A percentile compares a stretch with the other conserved stretches of the same genome.
Conservation (phyloP, 305 asterid species). For the Fraxinus dipetala region DNA sequence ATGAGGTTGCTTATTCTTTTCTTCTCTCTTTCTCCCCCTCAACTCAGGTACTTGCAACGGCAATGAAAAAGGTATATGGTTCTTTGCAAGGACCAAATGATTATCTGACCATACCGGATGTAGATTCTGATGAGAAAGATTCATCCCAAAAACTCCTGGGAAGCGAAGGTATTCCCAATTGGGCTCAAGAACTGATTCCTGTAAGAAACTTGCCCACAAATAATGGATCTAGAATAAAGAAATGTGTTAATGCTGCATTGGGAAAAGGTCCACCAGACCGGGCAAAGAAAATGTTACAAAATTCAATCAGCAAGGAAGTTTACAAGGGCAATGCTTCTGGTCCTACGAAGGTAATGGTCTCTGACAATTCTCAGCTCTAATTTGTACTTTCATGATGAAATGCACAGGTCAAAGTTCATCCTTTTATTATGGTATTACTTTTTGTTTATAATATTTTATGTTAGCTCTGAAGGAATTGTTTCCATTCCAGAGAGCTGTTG, state of each 20-base stretch:
- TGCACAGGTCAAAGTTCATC: background rate
- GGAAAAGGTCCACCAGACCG: constrained; percentile 18
- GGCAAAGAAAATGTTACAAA: constrained; percentile 16
- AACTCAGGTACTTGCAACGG: constrained; percentile 23
- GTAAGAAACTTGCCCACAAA: constrained; percentile 24
- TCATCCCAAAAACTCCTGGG: background rate
- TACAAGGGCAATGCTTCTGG: constrained; percentile 30
- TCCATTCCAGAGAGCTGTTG: constrained; percentile 17
- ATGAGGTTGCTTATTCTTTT: background rate
- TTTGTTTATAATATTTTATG: background rate
- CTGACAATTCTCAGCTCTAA: background rate
- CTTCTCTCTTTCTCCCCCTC: background rate
- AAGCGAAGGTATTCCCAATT: constrained; percentile 10
- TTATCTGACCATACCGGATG: background rate
- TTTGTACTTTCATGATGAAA: background rate
- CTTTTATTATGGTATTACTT: background rate
- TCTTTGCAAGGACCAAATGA: background rate
- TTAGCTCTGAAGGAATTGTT: background rate
- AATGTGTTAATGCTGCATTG: constrained; percentile 18
- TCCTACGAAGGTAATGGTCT: constrained; percentile 22
- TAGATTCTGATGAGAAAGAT: background rate
- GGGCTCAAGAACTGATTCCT: constrained; percentile 26
- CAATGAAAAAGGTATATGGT: constrained; percentile 20
- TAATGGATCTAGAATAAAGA: constrained; percentile 25
- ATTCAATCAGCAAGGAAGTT: constrained; percentile 25